These are phyloP conservation scores for Kappamyces sp. DNA, from an alignment of 192 early-diverging fungal genomes.

Conservation along the genomic window DNA sequence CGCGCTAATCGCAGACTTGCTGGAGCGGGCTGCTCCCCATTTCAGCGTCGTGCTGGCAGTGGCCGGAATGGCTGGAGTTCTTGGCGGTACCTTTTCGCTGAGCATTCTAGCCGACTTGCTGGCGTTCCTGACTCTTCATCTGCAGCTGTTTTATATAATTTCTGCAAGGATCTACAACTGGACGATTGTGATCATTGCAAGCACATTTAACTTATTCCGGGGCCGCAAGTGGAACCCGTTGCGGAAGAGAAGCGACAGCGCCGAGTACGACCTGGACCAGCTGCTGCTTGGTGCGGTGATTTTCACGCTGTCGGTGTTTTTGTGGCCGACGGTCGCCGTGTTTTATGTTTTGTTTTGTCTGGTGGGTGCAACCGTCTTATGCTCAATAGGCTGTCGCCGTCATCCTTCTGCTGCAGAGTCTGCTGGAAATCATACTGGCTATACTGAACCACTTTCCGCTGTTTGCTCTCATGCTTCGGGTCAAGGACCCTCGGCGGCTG, in stretches of 20 bases:
- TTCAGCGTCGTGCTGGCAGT: constrained; percentile 56
- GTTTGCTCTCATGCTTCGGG: constrained; percentile 82
- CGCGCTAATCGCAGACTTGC: neutral
- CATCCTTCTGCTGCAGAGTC: constrained; percentile 72
- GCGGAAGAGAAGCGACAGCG: constrained; percentile 85
- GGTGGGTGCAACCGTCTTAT: constrained; percentile 38
- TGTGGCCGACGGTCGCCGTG: constrained; percentile 92
- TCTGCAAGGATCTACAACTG: constrained; percentile 89
- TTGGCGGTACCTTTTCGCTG: constrained; percentile 81
- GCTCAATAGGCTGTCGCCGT: neutral
- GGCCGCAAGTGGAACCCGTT: constrained; percentile 83
- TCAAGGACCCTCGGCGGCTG: constrained; percentile 80
- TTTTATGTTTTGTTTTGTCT: constrained; percentile 87
- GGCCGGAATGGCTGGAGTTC: constrained; percentile 69
- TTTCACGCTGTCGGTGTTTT: constrained; percentile 85
- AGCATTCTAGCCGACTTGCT: constrained; percentile 79
- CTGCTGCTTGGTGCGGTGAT: constrained; percentile 88
- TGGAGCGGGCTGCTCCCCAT: constrained; percentile 14
- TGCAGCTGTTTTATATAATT: constrained; percentile 94
- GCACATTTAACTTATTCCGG: constrained; percentile 87
- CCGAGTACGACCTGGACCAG: constrained; percentile 93
- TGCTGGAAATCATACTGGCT: constrained; percentile 77
- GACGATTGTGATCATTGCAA: constrained; percentile 77
- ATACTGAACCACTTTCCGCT: constrained; percentile 95
- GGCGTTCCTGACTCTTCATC: constrained; percentile 78